Base-by-base conservation (phyloP, 2,329 filamentous ascomycete species). In the Beauveria australis region DNA sequence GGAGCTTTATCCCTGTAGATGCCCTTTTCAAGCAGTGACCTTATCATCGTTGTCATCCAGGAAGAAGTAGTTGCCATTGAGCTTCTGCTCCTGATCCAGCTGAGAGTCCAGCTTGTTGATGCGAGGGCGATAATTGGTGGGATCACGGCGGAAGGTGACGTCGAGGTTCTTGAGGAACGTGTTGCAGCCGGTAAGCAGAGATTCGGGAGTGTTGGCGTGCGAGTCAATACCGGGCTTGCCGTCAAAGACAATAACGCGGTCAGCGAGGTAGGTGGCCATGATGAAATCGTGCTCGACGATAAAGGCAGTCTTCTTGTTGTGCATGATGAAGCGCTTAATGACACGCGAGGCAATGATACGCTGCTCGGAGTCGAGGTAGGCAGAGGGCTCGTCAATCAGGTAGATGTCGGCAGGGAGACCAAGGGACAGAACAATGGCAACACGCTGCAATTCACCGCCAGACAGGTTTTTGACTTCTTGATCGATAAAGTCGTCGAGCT, bases 251-350 rank as follows among this genome's bases (percentile, higher is more conserved):
- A 99, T 99, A 75, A 99, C 94, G 67, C 94, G 90, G 72, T 99
- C 95, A 51, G 94, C 84, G 57, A 86, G 79, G 67, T 85, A 85
- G 19, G 82, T 86, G 51, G 83, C 84, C 92, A 97, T 97, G 80
- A 97, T 96, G 81, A 99, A 97, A 83, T 99, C 94, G 89, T 99
- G 94, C 86, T 99, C 94, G 74, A 99, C 93, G 67, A 99, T 87
- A 75, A 99, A 99, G 55, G 94, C 94, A 0, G 94, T 99, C 86
- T 97, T 97, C 87, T 97, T 97, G 70, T 92, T 88, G 81, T 99
- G 93, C 94, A 99, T 99, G 77, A 99, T 99, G 83, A 96, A 99
- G 67, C 94, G 89, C 83, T 99, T 99, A 80, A 99, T 99, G 73
- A 99, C 95, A 72, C 92, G 89, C 51, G 93, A 89, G 64, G 92